phyloP scores from a whole-genome alignment of 2,329 filamentous ascomycete genomes.

The Allantophomopsis cytisporea region DNA sequence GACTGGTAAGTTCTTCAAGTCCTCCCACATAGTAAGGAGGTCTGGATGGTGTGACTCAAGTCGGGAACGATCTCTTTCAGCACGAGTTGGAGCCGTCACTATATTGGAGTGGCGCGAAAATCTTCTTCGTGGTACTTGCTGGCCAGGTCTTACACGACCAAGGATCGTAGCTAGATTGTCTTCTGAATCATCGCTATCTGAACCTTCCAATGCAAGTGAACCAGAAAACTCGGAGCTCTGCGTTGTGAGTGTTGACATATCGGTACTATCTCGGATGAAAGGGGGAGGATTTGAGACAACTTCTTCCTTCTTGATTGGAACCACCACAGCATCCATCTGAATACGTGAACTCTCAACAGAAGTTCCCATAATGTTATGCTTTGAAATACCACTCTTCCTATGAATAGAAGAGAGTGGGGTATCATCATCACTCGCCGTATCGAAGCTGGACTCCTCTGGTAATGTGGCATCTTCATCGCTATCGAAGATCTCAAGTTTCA shows the following conservation, averaged over 20 bases:
- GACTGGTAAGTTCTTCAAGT: slow-evolving; percentile 53
- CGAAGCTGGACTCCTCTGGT: slow-evolving; percentile 5
- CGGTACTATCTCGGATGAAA: no score
- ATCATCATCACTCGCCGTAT: slow-evolving; percentile 12
- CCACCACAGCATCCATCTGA: no score
- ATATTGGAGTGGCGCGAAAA: slow-evolving; percentile 6
- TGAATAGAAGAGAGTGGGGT: slow-evolving; percentile 2
- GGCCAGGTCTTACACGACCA: background rate
- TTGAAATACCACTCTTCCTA: no score
- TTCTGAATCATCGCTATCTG: no score
- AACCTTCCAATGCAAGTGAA: no score
- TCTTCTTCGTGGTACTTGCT: background rate
- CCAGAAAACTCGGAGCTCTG: no score
- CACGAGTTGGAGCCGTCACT: slow-evolving; percentile 21
- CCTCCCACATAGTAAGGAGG: slow-evolving; percentile 73
- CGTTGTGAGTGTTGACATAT: no score
- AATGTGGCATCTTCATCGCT: slow-evolving; percentile 2
- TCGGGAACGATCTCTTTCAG: slow-evolving; percentile 41
- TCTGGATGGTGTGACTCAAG: slow-evolving; percentile 68
- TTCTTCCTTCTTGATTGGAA: no score
- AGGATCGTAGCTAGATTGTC: no score
- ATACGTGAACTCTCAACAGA: no score
- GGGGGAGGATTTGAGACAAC: no score
- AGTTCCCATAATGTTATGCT: no score
- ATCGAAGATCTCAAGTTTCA: slow-evolving; percentile 6